phyloP scores from a whole-genome alignment of 202 grass and related monocot genomes.

The Alloteropsis angusta region DNA sequence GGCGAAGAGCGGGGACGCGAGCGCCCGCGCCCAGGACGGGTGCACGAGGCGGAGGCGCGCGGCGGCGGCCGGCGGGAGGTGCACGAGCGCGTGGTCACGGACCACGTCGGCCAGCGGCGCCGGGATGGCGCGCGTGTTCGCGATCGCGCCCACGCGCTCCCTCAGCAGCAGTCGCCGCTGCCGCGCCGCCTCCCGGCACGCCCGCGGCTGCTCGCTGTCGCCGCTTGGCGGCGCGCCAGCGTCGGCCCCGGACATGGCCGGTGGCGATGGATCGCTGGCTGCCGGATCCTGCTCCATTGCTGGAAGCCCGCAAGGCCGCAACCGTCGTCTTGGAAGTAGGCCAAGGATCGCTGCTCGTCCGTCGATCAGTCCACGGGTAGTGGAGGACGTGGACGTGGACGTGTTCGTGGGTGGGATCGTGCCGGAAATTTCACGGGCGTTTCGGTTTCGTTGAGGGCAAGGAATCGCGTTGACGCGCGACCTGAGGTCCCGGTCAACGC shows the following conservation, averaged over 20 bases:
- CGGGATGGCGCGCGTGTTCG: not conserved
- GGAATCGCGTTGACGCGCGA: not conserved
- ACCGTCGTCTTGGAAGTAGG: not conserved
- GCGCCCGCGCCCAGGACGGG: slow-evolving; percentile 15
- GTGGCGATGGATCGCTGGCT: not conserved
- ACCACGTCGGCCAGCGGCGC: slow-evolving; percentile 32
- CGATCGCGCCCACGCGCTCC: not conserved
- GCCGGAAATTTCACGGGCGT: not conserved
- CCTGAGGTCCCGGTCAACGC: not conserved
- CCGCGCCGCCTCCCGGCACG: not conserved
- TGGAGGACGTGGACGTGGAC: not conserved
- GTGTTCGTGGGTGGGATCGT: too few relatives aligned
- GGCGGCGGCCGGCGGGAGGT: slow-evolving; percentile 19
- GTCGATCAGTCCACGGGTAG: not conserved
- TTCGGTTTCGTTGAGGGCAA: not conserved
- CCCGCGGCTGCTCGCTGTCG: not conserved
- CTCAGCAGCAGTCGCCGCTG: slow-evolving; percentile 12
- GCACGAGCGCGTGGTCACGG: slow-evolving; percentile 31
- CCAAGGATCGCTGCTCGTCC: not conserved
- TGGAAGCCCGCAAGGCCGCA: not conserved
- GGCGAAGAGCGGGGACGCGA: slow-evolving; percentile 38
- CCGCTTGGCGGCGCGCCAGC: not conserved
- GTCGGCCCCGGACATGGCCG: not conserved
- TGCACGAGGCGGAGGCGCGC: slow-evolving; percentile 39
- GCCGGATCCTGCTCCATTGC: not conserved